Evolutionary conservation across 805 yeast genomes (phyloP), one percentile per base, ranked within the genome.

Genomic region (Candida vaughaniae): DNA sequence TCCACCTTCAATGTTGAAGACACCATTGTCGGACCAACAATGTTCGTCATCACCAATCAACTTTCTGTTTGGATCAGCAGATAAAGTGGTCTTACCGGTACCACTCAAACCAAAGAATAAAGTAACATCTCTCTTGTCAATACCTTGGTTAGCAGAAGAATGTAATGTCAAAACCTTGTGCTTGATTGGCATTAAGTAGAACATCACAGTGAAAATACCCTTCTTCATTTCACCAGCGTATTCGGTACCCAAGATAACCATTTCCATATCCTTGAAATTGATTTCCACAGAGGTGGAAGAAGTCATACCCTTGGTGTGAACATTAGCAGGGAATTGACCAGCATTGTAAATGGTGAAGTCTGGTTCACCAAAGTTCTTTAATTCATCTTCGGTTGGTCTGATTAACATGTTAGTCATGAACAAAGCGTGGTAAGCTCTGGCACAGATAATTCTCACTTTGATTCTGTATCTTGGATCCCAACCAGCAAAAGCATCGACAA

Each of bases 141-240:
- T 67, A 64, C 96, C 97, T 73, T 88, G 95, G 73, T 91, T 91
- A 50, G 91, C 87, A 46, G 96, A 86, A 3, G 97, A 90, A 69
- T 91, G 98, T 63, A 91, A 77, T 27, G 98, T 93, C 61, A 91
- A 79, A 42, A 91, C 89, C 56, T 86, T 69, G 74, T 90, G 85
- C 65, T 78, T 87, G 52, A 93, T 82, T 39, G 99, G 99, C 97
- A 90, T 90, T 65, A 93, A 75, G 76, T 91, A 91, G 73, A 93
- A 91, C 99, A 91, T 91, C 44, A 91, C 98, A 16, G 98, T 89
- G 78, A 91, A 89, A 57, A 91, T 89, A 73, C 99, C 99, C 75
- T 91, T 91, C 77, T 91, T 91, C 99, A 91, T 91, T 75, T 91
- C 99, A 58, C 99, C 99, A 38, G 99, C 99, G 60, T 91, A 91